phyloP scores from a whole-genome alignment of 352 stramenopile species.

The Globisporangium yorkense region DNA sequence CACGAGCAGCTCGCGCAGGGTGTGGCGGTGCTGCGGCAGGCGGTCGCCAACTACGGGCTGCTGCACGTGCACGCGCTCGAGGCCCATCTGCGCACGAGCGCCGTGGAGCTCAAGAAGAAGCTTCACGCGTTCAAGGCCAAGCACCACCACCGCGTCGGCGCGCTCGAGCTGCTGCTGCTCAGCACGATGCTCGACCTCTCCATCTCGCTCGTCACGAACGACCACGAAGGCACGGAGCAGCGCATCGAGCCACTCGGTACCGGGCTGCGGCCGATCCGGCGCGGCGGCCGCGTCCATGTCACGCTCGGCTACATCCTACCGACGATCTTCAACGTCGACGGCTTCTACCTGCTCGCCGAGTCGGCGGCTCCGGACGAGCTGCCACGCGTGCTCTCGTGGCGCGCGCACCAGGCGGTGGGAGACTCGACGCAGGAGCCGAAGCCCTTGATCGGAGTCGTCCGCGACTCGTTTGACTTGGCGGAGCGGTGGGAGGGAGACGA shows the following conservation, averaged over 20 bases:
- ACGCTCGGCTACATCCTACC: constrained; percentile 72
- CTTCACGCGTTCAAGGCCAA: constrained; percentile 71
- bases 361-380: not conserved
- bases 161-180: constrained; percentile 63
- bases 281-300: constrained; percentile 42
- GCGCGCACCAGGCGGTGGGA: constrained; percentile 1
- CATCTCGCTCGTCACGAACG: constrained; percentile 74
- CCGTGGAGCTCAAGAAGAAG: constrained; percentile 72
- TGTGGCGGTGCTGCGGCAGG: constrained; percentile 53
- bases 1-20: constrained; percentile 25
- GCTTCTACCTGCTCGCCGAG: constrained; percentile 58
- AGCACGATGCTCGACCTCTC: constrained; percentile 71
- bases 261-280: constrained; percentile 40
- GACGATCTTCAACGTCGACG: constrained; percentile 59
- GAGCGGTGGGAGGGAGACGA: not conserved
- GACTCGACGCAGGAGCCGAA: constrained; percentile 2
- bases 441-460: not conserved
- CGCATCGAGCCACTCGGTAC: constrained; percentile 44
- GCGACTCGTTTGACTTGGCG: not conserved
- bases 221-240: constrained; percentile 65
- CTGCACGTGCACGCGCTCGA: constrained; percentile 54
- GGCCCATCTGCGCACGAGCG: constrained; percentile 39
- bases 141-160: constrained; percentile 46
- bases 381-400: not conserved
- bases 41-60: constrained; percentile 63